Percentiles rank a stretch among this genome's conserved stretches.
These are phyloP conservation scores for Sporothrix variecibatus DNA, from an alignment of 2,329 filamentous ascomycete genomes.

Conservation along the genomic window DNA sequence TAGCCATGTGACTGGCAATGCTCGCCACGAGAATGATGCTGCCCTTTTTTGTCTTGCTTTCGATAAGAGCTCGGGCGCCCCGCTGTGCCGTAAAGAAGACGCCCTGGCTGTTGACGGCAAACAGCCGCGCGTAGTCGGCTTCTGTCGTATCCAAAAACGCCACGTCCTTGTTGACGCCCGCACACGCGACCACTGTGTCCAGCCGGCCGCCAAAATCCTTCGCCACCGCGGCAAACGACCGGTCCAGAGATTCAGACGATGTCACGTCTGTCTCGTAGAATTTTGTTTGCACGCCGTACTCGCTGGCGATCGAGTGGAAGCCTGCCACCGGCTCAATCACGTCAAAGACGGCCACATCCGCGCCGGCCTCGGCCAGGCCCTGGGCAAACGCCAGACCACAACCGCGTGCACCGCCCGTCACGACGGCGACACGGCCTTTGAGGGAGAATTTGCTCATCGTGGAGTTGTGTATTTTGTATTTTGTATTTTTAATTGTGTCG, in stretches of 20 bases:
- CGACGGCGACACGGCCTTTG: slow-evolving; percentile 58
- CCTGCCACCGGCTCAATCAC: slow-evolving; percentile 20
- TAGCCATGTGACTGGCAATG: slow-evolving; percentile 56
- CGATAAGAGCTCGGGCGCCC: slow-evolving; percentile 38
- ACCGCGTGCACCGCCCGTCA: slow-evolving; percentile 71
- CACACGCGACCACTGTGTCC: slow-evolving; percentile 30
- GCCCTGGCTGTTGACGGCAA: slow-evolving; percentile 27
- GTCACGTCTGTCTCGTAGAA: slow-evolving; percentile 29
- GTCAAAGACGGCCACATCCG: slow-evolving; percentile 30
- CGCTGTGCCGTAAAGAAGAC: slow-evolving; percentile 42
- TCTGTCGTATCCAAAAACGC: slow-evolving; percentile 29
- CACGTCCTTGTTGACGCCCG: slow-evolving; percentile 31
- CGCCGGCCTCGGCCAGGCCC: slow-evolving; percentile 73
- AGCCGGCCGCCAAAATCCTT: slow-evolving; percentile 27
- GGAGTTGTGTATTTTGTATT: neutral
- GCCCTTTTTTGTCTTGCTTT: slow-evolving; percentile 40
- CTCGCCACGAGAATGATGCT: slow-evolving; percentile 60
- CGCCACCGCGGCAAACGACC: slow-evolving; percentile 21
- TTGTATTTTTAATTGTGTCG: neutral
- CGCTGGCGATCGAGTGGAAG: slow-evolving; percentile 12
- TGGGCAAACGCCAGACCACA: slow-evolving; percentile 75
- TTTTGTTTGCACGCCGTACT: slow-evolving; percentile 26
- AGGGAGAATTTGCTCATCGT: slow-evolving; percentile 28
- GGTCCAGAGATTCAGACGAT: neutral
- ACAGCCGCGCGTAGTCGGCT: slow-evolving; percentile 27